Base-by-base conservation (phyloP, 805 yeast genomes). In the Clavispora phyllophila region DNA sequence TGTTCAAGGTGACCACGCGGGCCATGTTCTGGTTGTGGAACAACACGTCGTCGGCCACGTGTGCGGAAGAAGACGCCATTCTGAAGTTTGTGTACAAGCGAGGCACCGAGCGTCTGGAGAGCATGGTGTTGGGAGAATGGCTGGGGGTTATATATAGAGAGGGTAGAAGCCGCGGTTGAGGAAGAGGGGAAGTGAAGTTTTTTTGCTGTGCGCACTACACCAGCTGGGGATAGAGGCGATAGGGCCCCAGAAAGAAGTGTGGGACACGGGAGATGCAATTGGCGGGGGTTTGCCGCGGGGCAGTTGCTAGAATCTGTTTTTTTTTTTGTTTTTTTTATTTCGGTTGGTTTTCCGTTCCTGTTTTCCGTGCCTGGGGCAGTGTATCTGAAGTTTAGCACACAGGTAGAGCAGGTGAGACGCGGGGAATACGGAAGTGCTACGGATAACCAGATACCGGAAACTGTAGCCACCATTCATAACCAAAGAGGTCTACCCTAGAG, bases 1-100 rank as follows among this genome's bases (percentile, higher is more conserved):
- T 78, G 70, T 91, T 87, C 50, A 91, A 72, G 8, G 84, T 75
- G 52, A 90, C 70, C 28, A 86, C 67, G 48, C 96, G 78, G 10
- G 93, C 81, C 38, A 81, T 76, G 54, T 81, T 79, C 46, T 73
- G 66, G 53, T 79, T 73, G 45, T 72, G 58, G 63, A 86, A 86
- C 44, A 81, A 70, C 17, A 86, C 93, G 47, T 81, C 87, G 43
- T 63, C 71, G 36, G 61, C 62, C 22, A 62, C 65, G 45, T 60
- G 41, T 15, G 46, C 49, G 20, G 45, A 15, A 29, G 55, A 40
- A 25, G 53, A 45, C n/a, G 57, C 42, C 58, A 54, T 54, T 53
- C 57, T 53, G 45, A 47, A 33, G 38, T 22, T 28, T 31, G 25
- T 28, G 45, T 39, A 34, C 42, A 34, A 32, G 35, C 42, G 37